A percentile compares a stretch with the other conserved stretches of the same genome.
These are phyloP conservation scores for Leccinum ochraceum DNA, from an alignment of 768 basidiomycete genomes.

Conservation along the genomic window DNA sequence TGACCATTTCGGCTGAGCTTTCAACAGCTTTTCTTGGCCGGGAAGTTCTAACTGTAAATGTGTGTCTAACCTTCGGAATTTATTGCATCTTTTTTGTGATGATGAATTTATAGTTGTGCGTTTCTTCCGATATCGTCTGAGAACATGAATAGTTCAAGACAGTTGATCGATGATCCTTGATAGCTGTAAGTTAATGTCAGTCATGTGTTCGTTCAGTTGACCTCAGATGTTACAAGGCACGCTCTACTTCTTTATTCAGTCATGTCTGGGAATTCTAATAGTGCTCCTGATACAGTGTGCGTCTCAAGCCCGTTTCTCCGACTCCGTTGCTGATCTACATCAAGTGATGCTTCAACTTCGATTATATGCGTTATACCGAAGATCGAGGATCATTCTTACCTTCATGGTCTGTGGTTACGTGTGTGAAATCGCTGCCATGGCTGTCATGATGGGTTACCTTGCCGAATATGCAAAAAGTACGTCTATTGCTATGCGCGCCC, in stretches of 20 bases:
- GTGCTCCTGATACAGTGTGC: slow-evolving; percentile 9
- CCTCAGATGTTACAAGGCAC: slow-evolving; percentile 5
- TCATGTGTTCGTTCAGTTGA: background rate
- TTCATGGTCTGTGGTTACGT: slow-evolving; percentile 13
- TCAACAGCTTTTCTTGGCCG: slow-evolving; percentile 16
- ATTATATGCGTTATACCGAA: slow-evolving; percentile 13
- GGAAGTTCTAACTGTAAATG: slow-evolving; percentile 3
- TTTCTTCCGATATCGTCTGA: background rate
- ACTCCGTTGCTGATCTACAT: background rate
- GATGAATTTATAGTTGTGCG: slow-evolving; percentile 17
- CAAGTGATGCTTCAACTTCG: slow-evolving; percentile 19
- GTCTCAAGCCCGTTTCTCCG: background rate
- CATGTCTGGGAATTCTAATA: slow-evolving; percentile 3
- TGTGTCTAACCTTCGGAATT: slow-evolving; percentile 5
- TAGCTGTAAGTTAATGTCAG: slow-evolving; percentile 11
- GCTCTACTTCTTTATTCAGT: slow-evolving; percentile 10
- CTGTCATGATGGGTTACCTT: slow-evolving; percentile 7
- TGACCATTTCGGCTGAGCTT: background rate
- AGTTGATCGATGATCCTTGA: background rate
- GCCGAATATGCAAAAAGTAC: slow-evolving; percentile 4
- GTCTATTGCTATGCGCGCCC: background rate
- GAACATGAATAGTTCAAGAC: background rate
- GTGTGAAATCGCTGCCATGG: slow-evolving; percentile 13
- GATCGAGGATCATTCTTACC: slow-evolving; percentile 7
- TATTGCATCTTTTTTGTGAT: background rate